phyloP scores from a whole-genome alignment of 1,284 basidiomycete species.

The Omphalotus olearius region DNA sequence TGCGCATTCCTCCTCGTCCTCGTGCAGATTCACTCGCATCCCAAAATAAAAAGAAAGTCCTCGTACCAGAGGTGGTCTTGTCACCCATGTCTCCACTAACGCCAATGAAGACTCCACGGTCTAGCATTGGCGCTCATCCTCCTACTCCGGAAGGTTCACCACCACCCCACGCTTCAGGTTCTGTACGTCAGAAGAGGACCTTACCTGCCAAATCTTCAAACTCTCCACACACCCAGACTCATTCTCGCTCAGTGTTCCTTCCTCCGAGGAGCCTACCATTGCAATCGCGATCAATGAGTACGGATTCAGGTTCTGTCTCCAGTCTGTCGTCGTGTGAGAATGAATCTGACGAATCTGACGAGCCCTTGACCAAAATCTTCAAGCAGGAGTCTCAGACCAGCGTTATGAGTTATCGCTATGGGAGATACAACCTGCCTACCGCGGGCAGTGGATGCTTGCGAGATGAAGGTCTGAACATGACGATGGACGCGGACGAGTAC shows the following conservation, averaged over 20 bases:
- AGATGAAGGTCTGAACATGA: neutral
- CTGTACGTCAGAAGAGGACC: too few species aligned
- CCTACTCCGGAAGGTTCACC: conserved; percentile 15
- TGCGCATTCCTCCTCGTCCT: conserved; percentile 5
- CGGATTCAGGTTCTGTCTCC: neutral
- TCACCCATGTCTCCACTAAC: neutral
- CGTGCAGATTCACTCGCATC: neutral
- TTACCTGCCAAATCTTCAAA: too few species aligned
- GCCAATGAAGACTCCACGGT: conserved; percentile 1
- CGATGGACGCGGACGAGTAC: conserved; percentile 4
- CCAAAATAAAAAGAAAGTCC: neutral
- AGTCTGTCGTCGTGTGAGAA: neutral
- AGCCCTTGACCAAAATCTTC: too few species aligned
- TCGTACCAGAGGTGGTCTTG: neutral
- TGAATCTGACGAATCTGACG: too few species aligned
- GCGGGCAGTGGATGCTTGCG: neutral
- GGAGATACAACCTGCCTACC: neutral
- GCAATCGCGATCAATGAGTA: too few species aligned
- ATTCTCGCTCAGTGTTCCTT: neutral
- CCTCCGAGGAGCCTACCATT: neutral
- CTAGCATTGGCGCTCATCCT: conserved; percentile 8
- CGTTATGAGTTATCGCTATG: neutral
- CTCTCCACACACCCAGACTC: neutral
- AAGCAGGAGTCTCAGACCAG: too few species aligned
- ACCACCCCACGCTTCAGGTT: too few species aligned